Conservation (phyloP, 2,329 filamentous ascomycete species). For the Madurella fahalii region DNA sequence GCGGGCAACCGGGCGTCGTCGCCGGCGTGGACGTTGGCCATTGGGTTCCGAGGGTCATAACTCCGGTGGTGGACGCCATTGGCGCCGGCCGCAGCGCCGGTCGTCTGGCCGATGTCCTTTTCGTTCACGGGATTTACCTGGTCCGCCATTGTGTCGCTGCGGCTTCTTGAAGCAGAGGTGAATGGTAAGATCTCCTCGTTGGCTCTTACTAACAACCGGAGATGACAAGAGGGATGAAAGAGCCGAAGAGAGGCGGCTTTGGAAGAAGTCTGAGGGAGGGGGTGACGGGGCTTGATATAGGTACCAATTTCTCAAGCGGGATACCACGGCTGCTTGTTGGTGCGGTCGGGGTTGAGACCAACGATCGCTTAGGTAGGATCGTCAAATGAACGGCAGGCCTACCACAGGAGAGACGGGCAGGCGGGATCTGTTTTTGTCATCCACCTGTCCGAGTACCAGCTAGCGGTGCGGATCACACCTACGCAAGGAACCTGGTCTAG, state of each 20-base stretch:
- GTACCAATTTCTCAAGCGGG: not conserved
- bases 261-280: not conserved
- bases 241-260: not conserved
- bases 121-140: constrained; percentile 7
- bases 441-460: not conserved
- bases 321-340: constrained; percentile 5
- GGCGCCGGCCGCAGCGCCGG: constrained; percentile 10
- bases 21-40: constrained; percentile 33
- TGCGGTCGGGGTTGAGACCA: constrained; percentile 10
- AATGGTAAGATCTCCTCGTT: not conserved
- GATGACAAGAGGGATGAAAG: not conserved
- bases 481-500: not conserved
- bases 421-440: constrained; percentile 7
- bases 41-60: constrained; percentile 38
- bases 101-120: constrained; percentile 22
- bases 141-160: constrained; percentile 17
- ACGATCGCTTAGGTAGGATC: constrained; percentile 11
- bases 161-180: not conserved
- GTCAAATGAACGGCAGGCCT: constrained; percentile 10
- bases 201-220: not conserved
- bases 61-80: constrained; percentile 27
- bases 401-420: not conserved
- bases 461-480: not conserved
- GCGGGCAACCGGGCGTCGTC: constrained; percentile 45
- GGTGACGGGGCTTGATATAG: constrained; percentile 11